Base-by-base conservation (phyloP, 768 basidiomycete genomes). In the Russula olivacea region DNA sequence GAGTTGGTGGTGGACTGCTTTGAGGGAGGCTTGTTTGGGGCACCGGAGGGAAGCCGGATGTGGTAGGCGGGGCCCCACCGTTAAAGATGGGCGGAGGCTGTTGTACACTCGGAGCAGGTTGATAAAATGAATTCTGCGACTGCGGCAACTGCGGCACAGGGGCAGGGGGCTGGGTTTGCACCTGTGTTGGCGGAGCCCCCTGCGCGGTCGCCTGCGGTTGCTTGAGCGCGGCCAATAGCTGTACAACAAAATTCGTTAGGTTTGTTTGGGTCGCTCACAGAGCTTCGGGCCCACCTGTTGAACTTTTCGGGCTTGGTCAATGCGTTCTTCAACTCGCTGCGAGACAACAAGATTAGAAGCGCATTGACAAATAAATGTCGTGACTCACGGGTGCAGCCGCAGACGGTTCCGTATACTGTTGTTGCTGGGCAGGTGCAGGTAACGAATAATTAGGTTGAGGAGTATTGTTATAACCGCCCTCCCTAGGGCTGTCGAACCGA, bases 271-370 rank as follows among this genome's bases (percentile, higher is more conserved):
- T 25, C 8, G 34, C 40, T 23, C 32, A 11, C 12, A 15, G 10
- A 41, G 19, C n/a, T 40, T 40, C 1, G 8, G 55, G 54, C 34
- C 21, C 17, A 85, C 83, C 69, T 92, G 89, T 71, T 93, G 92
- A 10, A 94, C 91, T 73, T 83, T 88, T 59, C 86, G 83, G 9
- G 92, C 91, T 78, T 93, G 89, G 69, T 95, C 93, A 21, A 95
- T 77, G 14, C 92, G 87, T 55, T 93, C 91, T 61, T 93, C 90
- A 12, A 76, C 73, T 45, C 79, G 76, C 82, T 85, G 38, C 6
- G 48, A 34, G 17, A 52, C 12, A 21, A 55, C n/a, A 23, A 12
- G 36, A 47, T 64, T 36, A 60, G 30, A 55, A 8, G 12, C 12
- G 19, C 51, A 25, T 36, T 41, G 32, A 19, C 32, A 19, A 15